Evolutionary conservation across 2,329 filamentous ascomycete species (phyloP), one percentile per base, ranked within the genome.

Genomic region (Aspergillus persii): DNA sequence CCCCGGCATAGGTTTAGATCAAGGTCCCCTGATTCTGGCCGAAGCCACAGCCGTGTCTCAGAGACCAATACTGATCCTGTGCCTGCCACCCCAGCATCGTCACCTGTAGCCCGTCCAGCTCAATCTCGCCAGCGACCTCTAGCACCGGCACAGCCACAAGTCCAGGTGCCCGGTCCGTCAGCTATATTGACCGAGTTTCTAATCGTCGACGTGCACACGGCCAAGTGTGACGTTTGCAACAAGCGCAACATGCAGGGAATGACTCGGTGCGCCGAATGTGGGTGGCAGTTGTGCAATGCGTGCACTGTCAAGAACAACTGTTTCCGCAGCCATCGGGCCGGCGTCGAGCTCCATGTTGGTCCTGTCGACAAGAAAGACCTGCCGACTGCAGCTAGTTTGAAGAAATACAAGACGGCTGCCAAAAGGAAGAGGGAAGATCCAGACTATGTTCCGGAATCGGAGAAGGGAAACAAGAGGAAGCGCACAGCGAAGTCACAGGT

Each of bases 221-320:
- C 72, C 0, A 76, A 75, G 58, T 78, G 76, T 53, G 76, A 78
- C 53, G 41, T 70, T 2, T 78, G 76, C 63, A 69, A 72, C 41
- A 51, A 54, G 1, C 69, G 74, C 47, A 77, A 77, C 54, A 64
- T 50, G n/a, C 50, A 59, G 1, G 72, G 67, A 2, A 68, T 77
- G 61, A 65, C 64, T 27, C 72, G 74, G 11, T 78, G 76, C 53
- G 56, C 39, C 4, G 59, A 59, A 2, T 78, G 75, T 51, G 69
- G 68, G 8, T 74, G 68, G 70, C 74, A 77, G 39, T 68, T 69
- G 11, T 77, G 76, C 56, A 67, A 68, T n/a, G 53, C 58, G 1
- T 77, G 76, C 54, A 69, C 66, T 3, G 52, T 52, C 3, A 39
- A 53, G 1, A 60, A 54, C n/a, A 63, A 63, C 0, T 63, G 58